Base-by-base conservation (phyloP, 257 asterid species). In the Euphrasia confusa region DNA sequence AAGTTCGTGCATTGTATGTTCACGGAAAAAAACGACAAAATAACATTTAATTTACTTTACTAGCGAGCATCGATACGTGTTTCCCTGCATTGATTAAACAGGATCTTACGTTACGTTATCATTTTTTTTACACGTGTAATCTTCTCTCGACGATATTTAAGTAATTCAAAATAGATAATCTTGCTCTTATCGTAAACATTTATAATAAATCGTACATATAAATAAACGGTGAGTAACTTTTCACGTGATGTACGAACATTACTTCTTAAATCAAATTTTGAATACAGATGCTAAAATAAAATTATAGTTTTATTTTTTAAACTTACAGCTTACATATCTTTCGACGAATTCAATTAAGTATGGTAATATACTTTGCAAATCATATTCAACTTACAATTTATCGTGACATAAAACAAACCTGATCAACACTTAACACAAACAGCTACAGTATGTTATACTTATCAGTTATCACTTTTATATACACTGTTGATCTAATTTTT, bases 121-220 rank as follows among this genome's bases (percentile, higher is more conserved):
- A 0, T 11, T 12, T 32, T 32, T 47, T 42, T 59, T 52, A 53
- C 76, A 27, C 58, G 61, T 77, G 71, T 47, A 5, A 10, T n/a
- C 8, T 45, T 14, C 7, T 4, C 2, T 3, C 1, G 3, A n/a
- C 52, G 0, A 14, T 53, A 10, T 6, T 6, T 1, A 57, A 40
- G 53, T 33, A 12, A 37, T 7, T 5, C 10, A 3, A 7, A 48
- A 28, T 54, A 1, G 2, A 72, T 11, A 6, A 15, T 45, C 3
- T 2, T 9, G 3, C 5, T 32, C 2, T 3, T 10, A 11, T 9
- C 0, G 12, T 74, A 33, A n/a, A 2, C 24, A 7, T n/a, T 39
- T 6, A 2, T 10, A 10, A 5, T 30, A 4, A 2, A 14, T 42
- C 1, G 4, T 6, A 10, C 42, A 8, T 28, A 35, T 6, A 27